Conservation (phyloP, 768 basidiomycete species). For the Hericium coralloides region DNA sequence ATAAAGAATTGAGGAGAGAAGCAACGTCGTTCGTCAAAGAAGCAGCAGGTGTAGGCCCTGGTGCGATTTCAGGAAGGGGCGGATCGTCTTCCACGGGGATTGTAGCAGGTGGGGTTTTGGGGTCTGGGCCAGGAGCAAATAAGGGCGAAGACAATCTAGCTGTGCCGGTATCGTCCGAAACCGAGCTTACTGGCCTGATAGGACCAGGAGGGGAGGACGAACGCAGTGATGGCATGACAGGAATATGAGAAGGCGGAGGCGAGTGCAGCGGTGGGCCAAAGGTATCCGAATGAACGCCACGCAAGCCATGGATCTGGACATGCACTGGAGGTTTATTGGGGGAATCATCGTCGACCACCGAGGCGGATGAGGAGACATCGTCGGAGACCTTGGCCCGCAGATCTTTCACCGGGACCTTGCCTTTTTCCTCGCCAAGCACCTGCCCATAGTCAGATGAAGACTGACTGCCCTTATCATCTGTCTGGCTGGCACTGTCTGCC, state of each 20-base stretch:
- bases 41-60: constrained; percentile 21
- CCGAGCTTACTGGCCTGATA: background rate
- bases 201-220: constrained; percentile 8
- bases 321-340: constrained; percentile 55
- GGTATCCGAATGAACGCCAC: constrained; percentile 9
- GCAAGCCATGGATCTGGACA: constrained; percentile 30
- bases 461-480: background rate
- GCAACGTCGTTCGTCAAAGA: constrained; percentile 62
- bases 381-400: constrained; percentile 21
- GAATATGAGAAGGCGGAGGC: background rate
- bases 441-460: background rate
- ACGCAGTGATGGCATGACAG: background rate
- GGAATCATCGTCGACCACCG: constrained; percentile 29
- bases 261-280: constrained; percentile 4
- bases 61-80: constrained; percentile 39
- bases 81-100: constrained; percentile 29
- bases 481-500: constrained; percentile 13
- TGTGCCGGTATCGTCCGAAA: too few relatives aligned
- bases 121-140: too few relatives aligned
- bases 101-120: too few relatives aligned
- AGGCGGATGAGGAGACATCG: constrained; percentile 32
- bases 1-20: constrained; percentile 45
- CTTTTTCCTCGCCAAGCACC: constrained; percentile 38
- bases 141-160: too few relatives aligned
- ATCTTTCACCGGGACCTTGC: constrained; percentile 23